These are phyloP conservation scores for Colletotrichum tanaceti DNA, from an alignment of 2,329 filamentous ascomycete species.

Conservation along the genomic window DNA sequence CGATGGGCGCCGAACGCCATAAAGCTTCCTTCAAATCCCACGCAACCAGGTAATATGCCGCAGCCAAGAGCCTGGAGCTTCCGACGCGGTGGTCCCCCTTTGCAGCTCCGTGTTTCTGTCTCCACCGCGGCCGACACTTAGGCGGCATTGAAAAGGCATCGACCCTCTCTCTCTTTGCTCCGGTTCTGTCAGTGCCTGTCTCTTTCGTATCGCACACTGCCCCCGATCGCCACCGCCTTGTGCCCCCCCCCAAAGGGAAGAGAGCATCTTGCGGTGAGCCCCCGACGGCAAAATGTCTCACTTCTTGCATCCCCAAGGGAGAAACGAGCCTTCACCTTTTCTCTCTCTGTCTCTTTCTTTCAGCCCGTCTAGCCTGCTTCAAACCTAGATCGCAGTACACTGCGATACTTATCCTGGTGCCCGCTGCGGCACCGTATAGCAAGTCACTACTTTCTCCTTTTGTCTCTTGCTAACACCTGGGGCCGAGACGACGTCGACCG, in stretches of 20 bases:
- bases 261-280: slow-evolving; percentile 33
- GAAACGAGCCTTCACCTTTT: background rate
- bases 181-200: background rate
- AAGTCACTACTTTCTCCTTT: slow-evolving; percentile 31
- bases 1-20: slow-evolving; percentile 1
- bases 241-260: slow-evolving; percentile 16
- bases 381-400: slow-evolving; percentile 13
- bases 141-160: slow-evolving; percentile 3
- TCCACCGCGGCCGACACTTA: slow-evolving; percentile 14
- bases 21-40: background rate
- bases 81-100: background rate
- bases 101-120: slow-evolving; percentile 23
- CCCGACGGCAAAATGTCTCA: slow-evolving; percentile 30
- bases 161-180: no score
- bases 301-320: slow-evolving; percentile 23
- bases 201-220: background rate
- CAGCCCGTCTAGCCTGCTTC: slow-evolving; percentile 28
- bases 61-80: slow-evolving; percentile 8
- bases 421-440: slow-evolving; percentile 20
- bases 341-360: no score
- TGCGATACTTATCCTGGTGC: slow-evolving; percentile 24
- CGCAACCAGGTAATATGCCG: background rate
- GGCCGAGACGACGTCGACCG: slow-evolving; percentile 1
- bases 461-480: slow-evolving; percentile 23
- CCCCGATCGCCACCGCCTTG: slow-evolving; percentile 14